Conservation (phyloP, 768 basidiomycete species). For the Hypholoma fasciculare region DNA sequence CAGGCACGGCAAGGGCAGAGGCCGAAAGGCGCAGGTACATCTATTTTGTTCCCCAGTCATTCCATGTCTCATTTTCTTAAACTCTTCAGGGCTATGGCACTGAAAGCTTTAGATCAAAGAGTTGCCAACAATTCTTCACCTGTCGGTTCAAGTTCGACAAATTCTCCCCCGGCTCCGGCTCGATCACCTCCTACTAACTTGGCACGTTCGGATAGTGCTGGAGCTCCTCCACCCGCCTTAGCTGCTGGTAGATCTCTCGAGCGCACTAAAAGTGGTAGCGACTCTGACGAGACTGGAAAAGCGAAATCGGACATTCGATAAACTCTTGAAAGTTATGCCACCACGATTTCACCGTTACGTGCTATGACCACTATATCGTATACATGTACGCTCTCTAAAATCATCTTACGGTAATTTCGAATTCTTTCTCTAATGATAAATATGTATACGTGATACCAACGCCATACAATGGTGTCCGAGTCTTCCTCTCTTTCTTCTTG, state of each 20-base stretch:
- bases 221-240: constrained; percentile 25
- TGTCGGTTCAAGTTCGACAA: constrained; percentile 33
- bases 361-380: constrained; percentile 11
- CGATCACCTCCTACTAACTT: constrained; percentile 30
- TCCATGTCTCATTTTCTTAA: constrained; percentile 1
- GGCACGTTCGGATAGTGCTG: constrained; percentile 30
- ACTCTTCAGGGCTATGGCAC: constrained; percentile 77
- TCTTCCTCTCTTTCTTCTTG: too few species aligned
- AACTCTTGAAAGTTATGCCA: constrained; percentile 4
- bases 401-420: constrained; percentile 16
- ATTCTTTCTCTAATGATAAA: constrained; percentile 9
- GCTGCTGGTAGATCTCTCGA: constrained; percentile 23
- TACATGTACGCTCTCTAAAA: constrained; percentile 9
- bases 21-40: constrained; percentile 90
- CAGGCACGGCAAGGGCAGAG: constrained; percentile 91
- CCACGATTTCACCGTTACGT: neutral
- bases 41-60: neutral
- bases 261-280: constrained; percentile 36
- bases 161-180: constrained; percentile 23
- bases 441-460: constrained; percentile 4
- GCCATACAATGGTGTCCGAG: neutral
- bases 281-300: constrained; percentile 27
- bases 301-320: constrained; percentile 31
- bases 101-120: constrained; percentile 95
- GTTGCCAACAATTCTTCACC: constrained; percentile 66